phyloP scores from a whole-genome alignment of 352 stramenopile species.

The Globisporangium nagaii region DNA sequence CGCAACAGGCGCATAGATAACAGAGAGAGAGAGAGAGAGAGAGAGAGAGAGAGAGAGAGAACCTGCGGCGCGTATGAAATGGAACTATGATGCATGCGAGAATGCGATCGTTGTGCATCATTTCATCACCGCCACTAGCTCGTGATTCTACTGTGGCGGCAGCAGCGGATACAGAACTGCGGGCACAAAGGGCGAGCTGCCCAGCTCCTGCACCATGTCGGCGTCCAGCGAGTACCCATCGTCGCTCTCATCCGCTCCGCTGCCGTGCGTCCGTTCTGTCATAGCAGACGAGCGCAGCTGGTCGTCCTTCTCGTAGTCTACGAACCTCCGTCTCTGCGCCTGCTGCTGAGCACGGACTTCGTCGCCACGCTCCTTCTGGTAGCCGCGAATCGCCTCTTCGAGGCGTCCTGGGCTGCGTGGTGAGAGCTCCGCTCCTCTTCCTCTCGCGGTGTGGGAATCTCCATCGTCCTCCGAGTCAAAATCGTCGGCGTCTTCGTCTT shows the following conservation, averaged over 20 bases:
- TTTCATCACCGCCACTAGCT: too few relatives aligned
- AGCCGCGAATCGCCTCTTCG: constrained; percentile 29
- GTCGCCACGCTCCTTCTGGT: constrained; percentile 15
- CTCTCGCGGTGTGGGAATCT: background rate
- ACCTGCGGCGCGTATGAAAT: background rate
- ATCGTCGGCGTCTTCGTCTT: constrained; percentile 13
- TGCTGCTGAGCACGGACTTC: background rate
- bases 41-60: background rate
- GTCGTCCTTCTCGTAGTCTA: constrained; percentile 27
- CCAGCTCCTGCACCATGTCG: constrained; percentile 19
- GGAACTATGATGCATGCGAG: background rate
- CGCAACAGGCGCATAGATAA: background rate
- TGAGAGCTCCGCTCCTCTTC: background rate
- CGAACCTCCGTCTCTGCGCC: background rate
- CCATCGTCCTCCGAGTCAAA: background rate
- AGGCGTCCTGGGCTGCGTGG: constrained; percentile 27
- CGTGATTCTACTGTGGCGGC: constrained; percentile 23
- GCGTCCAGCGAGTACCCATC: constrained; percentile 10
- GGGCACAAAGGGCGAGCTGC: constrained; percentile 38
- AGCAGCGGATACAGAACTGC: constrained; percentile 56
- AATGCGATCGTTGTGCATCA: background rate
- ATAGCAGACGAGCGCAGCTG: constrained; percentile 15
- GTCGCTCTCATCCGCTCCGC: constrained; percentile 4
- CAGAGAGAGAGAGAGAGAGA: background rate
- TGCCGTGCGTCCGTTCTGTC: background rate